phyloP scores from a whole-genome alignment of 805 yeast species.

The Blastobotrys robertii region DNA sequence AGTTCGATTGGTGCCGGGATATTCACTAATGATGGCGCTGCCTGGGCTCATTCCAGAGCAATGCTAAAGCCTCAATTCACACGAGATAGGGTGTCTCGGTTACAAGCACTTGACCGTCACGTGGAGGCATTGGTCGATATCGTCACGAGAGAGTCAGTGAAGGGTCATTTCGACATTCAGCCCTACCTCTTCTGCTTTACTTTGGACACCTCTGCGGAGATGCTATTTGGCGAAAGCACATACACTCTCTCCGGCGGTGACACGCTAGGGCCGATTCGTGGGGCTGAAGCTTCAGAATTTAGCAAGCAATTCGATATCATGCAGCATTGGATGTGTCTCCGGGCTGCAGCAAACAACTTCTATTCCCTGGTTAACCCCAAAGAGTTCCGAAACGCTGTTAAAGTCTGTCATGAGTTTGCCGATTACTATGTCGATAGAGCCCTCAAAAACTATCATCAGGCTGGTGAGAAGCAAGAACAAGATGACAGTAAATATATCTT shows the following conservation, averaged over 20 bases:
- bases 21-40: slow-evolving; percentile 27
- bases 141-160: slow-evolving; percentile 1
- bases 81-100: slow-evolving; percentile 25
- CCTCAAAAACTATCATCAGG: slow-evolving; percentile 16
- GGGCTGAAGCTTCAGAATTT: slow-evolving; percentile 12
- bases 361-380: slow-evolving; percentile 14
- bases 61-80: slow-evolving; percentile 30
- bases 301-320: slow-evolving; percentile 19
- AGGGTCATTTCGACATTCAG: slow-evolving; percentile 21
- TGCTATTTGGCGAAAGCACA: slow-evolving; percentile 27
- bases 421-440: slow-evolving; percentile 35
- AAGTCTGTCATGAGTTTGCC: slow-evolving; percentile 27
- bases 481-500: slow-evolving; percentile 33
- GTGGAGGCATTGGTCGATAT: slow-evolving; percentile 16
- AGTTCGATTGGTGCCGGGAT: slow-evolving; percentile 29
- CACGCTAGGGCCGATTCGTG: not conserved
- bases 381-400: slow-evolving; percentile 26
- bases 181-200: slow-evolving; percentile 23
- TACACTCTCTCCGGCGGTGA: slow-evolving; percentile 13
- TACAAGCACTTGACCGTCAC: slow-evolving; percentile 21
- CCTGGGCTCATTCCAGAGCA: slow-evolving; percentile 30
- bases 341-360: slow-evolving; percentile 11
- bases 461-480: slow-evolving; percentile 14
- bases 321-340: slow-evolving; percentile 7
- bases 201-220: slow-evolving; percentile 29